phyloP scores from a whole-genome alignment of 805 yeast genomes.

The Candida nemodendra region DNA sequence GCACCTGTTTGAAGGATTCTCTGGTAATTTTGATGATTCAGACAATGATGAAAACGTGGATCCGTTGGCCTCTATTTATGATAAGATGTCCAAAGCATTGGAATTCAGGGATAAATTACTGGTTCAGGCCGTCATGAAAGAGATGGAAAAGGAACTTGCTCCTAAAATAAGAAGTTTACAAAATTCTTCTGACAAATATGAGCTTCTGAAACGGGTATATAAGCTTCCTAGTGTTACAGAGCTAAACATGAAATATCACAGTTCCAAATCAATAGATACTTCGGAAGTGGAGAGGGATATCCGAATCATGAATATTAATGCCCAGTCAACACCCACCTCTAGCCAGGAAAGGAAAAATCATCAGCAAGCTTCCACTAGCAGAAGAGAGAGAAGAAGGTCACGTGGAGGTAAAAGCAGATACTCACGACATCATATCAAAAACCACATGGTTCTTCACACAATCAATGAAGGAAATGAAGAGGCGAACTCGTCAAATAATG shows the following conservation, averaged over 20 bases:
- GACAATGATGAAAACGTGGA: conserved; percentile 4
- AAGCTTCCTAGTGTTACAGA: conserved; percentile 30
- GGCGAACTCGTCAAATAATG: conserved; percentile 1
- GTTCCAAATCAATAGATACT: not conserved
- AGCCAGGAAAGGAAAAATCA: conserved; percentile 1
- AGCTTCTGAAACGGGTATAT: conserved; percentile 21
- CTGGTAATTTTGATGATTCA: conserved; percentile 5
- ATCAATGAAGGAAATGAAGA: conserved; percentile 8
- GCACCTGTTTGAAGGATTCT: conserved; percentile 11
- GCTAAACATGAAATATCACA: conserved; percentile 13
- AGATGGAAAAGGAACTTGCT: conserved; percentile 22
- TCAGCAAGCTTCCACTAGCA: not conserved
- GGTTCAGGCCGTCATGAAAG: conserved; percentile 19
- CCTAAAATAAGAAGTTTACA: conserved; percentile 24
- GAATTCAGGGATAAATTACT: conserved; percentile 21
- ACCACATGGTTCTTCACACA: conserved; percentile 4
- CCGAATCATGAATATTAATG: not conserved
- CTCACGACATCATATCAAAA: conserved; percentile 2
- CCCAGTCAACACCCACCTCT: conserved; percentile 1
- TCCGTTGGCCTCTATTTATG: conserved; percentile 9
- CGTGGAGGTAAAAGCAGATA: conserved; percentile 1
- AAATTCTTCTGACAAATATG: conserved; percentile 24
- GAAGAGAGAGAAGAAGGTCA: not conserved
- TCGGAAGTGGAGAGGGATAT: not conserved
- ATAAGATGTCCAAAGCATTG: conserved; percentile 15